These are phyloP conservation scores for Rostrohypoxylon terebratum DNA, from an alignment of 495 filamentous ascomycete species.

Conservation along the genomic window DNA sequence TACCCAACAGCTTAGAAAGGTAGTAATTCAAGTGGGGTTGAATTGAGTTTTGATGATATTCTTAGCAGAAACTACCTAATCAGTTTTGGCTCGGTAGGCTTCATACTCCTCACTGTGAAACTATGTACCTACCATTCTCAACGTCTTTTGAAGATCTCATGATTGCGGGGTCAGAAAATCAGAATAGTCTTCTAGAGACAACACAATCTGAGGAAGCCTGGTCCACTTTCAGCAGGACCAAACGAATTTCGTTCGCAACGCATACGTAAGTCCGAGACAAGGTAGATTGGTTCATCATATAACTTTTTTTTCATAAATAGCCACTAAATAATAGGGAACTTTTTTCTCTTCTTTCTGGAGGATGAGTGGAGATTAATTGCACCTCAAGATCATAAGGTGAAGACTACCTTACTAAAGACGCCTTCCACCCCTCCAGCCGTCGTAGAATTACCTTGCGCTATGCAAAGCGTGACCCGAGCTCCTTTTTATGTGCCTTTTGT, in stretches of 20 bases:
- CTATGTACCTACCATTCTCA: neutral
- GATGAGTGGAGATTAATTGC: conserved; percentile 47
- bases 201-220: neutral
- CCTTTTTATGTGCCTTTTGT: conserved; percentile 49
- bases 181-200: neutral
- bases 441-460: conserved; percentile 32
- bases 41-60: too few species aligned
- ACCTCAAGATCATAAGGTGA: conserved; percentile 25
- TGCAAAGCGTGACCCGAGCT: conserved; percentile 40
- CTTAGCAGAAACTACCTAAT: too few species aligned
- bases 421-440: conserved; percentile 21
- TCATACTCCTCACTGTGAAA: too few species aligned
- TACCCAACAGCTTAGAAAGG: too few species aligned
- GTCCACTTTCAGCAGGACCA: neutral
- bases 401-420: conserved; percentile 33
- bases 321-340: conserved; percentile 4
- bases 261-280: neutral
- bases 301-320: neutral
- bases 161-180: neutral
- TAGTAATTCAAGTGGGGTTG: too few species aligned
- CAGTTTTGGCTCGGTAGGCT: too few species aligned
- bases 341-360: conserved; percentile 6
- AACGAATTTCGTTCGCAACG: neutral
- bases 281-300: neutral
- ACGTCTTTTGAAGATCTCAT: neutral